These are phyloP conservation scores for Clonostachys sp. DNA, from an alignment of 2,329 filamentous ascomycete genomes.

Conservation along the genomic window DNA sequence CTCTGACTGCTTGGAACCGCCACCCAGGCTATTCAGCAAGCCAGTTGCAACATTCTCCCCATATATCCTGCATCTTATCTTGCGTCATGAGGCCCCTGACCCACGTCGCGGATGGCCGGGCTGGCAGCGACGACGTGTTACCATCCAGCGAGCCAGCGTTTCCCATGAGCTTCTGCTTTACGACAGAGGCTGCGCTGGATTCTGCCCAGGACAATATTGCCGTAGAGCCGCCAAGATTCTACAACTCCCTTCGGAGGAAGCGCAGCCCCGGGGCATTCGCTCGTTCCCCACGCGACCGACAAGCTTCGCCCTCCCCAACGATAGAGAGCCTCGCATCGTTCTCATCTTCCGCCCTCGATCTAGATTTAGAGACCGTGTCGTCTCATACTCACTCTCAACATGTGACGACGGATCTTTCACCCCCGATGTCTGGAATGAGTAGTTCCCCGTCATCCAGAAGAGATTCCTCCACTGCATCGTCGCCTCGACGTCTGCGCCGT, in stretches of 20 bases:
- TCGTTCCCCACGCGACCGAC: conserved; percentile 1
- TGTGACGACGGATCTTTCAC: conserved; percentile 16
- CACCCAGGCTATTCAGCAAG: no score
- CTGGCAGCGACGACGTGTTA: not conserved
- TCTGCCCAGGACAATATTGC: conserved; percentile 6
- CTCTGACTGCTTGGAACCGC: no score
- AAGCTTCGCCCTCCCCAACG: conserved; percentile 3
- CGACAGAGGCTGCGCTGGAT: conserved; percentile 24
- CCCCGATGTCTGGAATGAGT: conserved; percentile 30
- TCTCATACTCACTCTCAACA: conserved; percentile 12
- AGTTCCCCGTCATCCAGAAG: conserved; percentile 42
- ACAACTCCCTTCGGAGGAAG: conserved; percentile 1
- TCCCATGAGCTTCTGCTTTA: conserved; percentile 24
- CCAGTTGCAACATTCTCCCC: no score
- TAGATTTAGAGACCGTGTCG: conserved; percentile 3
- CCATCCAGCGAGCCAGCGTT: not conserved
- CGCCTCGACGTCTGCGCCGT: conserved; percentile 8
- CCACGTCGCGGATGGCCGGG: not conserved
- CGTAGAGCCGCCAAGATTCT: no score
- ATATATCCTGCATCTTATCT: no score
- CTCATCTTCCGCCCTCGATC: conserved; percentile 3
- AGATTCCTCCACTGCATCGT: conserved; percentile 43
- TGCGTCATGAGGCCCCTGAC: conserved; percentile 7
- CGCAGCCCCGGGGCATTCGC: conserved; percentile 1
- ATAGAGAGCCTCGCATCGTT: conserved; percentile 5